Percentiles rank a stretch among this genome's conserved stretches.
These are phyloP conservation scores for Hypoxylon sp. DNA, from an alignment of 2,329 filamentous ascomycete genomes.

Conservation along the genomic window DNA sequence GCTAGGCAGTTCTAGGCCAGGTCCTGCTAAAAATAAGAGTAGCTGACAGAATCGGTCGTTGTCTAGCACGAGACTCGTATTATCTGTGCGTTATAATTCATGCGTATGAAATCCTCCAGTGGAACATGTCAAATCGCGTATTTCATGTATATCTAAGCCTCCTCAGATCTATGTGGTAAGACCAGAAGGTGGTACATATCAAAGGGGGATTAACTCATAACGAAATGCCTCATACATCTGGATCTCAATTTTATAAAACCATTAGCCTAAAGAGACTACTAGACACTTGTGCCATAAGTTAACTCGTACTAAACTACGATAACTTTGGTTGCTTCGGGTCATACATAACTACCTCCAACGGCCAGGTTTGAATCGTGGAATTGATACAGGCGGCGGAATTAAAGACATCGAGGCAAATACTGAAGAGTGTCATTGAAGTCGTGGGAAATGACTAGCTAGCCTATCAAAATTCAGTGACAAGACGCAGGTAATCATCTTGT, in stretches of 20 bases:
- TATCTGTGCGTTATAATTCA: neutral
- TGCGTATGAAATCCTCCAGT: neutral
- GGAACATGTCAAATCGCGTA: neutral
- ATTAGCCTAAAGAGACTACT: neutral
- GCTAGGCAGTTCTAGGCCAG: slow-evolving; percentile 14
- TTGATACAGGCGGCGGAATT: neutral
- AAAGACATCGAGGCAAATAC: slow-evolving; percentile 1
- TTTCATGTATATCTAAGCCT: neutral
- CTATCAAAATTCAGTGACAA: neutral
- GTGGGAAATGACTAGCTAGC: neutral
- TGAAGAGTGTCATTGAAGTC: neutral
- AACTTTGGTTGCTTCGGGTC: neutral
- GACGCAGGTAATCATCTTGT: neutral
- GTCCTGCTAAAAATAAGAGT: neutral
- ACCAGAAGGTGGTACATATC: neutral
- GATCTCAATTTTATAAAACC: neutral
- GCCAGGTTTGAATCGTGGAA: neutral
- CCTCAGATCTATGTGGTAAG: neutral
- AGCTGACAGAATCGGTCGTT: neutral
- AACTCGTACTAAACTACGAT: neutral
- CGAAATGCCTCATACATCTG: neutral
- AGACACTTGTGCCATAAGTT: neutral
- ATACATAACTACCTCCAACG: neutral
- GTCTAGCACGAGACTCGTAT: neutral
- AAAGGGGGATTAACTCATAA: neutral